These are phyloP conservation scores for Bisporella sp. DNA, from an alignment of 2,329 filamentous ascomycete genomes.

Conservation along the genomic window DNA sequence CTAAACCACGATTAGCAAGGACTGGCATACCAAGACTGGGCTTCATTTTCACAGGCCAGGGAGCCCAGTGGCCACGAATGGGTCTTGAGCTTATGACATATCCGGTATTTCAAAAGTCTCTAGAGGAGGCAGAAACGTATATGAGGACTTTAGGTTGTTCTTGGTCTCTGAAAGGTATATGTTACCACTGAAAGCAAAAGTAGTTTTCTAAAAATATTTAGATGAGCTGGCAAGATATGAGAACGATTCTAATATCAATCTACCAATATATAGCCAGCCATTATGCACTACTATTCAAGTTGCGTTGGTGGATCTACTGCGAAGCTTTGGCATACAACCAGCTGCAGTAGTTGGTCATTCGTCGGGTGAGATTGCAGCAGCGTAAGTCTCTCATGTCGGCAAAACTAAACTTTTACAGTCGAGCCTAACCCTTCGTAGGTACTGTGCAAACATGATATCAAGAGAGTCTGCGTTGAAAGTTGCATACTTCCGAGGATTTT, in stretches of 20 bases:
- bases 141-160: background rate
- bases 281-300: slow-evolving; percentile 40
- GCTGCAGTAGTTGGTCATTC: slow-evolving; percentile 36
- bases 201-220: background rate
- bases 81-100: slow-evolving; percentile 7
- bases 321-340: slow-evolving; percentile 32
- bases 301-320: slow-evolving; percentile 34
- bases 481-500: slow-evolving; percentile 1
- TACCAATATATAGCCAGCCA: slow-evolving; percentile 29
- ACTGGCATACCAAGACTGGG: background rate
- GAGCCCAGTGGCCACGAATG: slow-evolving; percentile 14
- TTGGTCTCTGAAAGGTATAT: background rate
- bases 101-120: background rate
- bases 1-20: background rate
- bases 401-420: background rate
- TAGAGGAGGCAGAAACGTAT: background rate
- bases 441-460: slow-evolving; percentile 24
- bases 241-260: slow-evolving; percentile 1
- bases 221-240: background rate
- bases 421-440: background rate
- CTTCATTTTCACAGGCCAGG: slow-evolving; percentile 13
- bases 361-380: slow-evolving; percentile 35
- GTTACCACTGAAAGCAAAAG: background rate
- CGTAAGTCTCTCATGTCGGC: background rate
- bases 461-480: background rate